Evolutionary conservation across 208 protist genomes (phyloP).

Genomic region (Leishmania guyanensis): DNA sequence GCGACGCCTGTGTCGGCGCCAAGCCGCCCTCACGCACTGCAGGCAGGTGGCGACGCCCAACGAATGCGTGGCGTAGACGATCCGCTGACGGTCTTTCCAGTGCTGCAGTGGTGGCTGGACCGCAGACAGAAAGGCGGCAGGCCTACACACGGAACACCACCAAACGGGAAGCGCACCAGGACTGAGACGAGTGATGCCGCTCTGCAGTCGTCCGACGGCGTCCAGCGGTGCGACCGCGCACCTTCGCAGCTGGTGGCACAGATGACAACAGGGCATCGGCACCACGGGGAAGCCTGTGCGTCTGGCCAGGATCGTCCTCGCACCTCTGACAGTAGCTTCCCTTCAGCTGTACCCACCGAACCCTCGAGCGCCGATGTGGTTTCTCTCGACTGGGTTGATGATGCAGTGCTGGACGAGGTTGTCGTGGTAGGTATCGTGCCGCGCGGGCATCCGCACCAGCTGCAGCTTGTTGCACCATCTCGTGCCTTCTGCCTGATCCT

Average conservation of each 20-base stretch:
- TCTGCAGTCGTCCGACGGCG: neutral
- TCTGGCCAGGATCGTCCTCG: neutral
- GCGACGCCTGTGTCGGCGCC: neutral
- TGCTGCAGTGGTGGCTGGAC: slow-evolving; percentile 17
- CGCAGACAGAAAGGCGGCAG: neutral
- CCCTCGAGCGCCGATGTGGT: neutral
- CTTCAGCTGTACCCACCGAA: neutral
- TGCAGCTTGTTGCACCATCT: slow-evolving; percentile 53
- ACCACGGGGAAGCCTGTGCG: neutral
- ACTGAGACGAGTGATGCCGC: neutral
- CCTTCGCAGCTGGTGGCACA: neutral
- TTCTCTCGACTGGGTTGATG: slow-evolving; percentile 31
- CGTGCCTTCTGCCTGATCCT: slow-evolving; percentile 40
- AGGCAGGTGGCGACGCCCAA: neutral
- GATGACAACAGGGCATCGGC: neutral
- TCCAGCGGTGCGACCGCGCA: neutral
- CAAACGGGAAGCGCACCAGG: neutral
- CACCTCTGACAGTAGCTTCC: neutral
- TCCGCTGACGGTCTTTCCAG: slow-evolving; percentile 25
- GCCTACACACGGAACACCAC: neutral
- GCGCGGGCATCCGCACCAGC: slow-evolving; percentile 45
- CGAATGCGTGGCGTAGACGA: neutral
- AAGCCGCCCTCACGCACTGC: neutral
- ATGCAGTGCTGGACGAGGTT: slow-evolving; percentile 63
- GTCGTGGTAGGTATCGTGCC: slow-evolving; percentile 57